These are phyloP conservation scores for Fusarium solani-melongenae DNA, from an alignment of 2,329 filamentous ascomycete species.

Conservation along the genomic window DNA sequence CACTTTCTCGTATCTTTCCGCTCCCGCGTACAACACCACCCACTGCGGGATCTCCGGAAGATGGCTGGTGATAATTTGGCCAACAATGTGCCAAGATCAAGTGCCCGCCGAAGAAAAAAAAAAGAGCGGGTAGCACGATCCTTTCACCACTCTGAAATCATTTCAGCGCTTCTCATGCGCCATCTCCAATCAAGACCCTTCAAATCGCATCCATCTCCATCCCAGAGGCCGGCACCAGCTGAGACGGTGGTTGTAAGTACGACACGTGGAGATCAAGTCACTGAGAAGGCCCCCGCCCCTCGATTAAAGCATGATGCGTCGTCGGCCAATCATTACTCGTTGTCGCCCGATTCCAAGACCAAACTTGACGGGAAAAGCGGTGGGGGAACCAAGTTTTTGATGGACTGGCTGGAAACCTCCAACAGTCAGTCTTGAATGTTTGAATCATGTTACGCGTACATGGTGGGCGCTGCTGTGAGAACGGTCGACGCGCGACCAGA, in stretches of 20 bases:
- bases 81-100: not conserved
- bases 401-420: not conserved
- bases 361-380: constrained; percentile 1
- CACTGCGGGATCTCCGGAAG: not conserved
- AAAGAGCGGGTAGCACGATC: not conserved
- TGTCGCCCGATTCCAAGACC: constrained; percentile 20
- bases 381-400: not conserved
- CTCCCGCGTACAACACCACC: not conserved
- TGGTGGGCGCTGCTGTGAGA: not conserved
- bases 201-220: not conserved
- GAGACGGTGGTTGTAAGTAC: constrained; percentile 7
- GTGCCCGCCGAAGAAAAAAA: not conserved
- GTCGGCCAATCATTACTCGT: constrained; percentile 19
- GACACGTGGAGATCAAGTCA: constrained; percentile 27
- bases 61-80: constrained; percentile 1
- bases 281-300: constrained; percentile 26
- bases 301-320: constrained; percentile 9
- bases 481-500: not conserved
- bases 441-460: constrained; percentile 14
- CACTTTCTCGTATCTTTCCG: constrained; percentile 5
- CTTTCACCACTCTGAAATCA: not conserved
- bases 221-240: constrained; percentile 2
- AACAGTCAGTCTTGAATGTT: not conserved
- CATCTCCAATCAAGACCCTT: constrained; percentile 9
- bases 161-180: not conserved